Evolutionary conservation across 192 early-diverging fungal species (phyloP).

Genomic region (Umbelopsis ramanniana): DNA sequence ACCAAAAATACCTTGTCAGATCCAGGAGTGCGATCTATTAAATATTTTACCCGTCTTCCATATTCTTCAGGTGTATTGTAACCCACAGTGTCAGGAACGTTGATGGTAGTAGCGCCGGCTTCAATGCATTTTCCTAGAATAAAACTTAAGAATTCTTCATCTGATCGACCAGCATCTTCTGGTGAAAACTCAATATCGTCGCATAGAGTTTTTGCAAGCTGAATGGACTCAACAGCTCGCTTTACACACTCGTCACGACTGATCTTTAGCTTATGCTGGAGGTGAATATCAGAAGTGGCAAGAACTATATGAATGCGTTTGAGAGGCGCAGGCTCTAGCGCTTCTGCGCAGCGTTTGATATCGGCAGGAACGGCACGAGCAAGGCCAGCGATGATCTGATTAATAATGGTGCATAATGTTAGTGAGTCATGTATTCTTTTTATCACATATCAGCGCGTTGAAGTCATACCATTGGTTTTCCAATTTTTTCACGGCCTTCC

Average conservation of each 20-base stretch:
- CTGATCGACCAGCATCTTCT: slow-evolving; percentile 92
- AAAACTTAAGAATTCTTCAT: slow-evolving; percentile 86
- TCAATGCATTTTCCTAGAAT: slow-evolving; percentile 82
- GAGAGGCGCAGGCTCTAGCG: slow-evolving; percentile 81
- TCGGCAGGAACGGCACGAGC: slow-evolving; percentile 85
- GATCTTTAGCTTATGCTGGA: slow-evolving; percentile 94
- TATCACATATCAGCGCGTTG: background rate
- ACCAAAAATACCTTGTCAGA: slow-evolving; percentile 56
- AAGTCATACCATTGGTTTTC: slow-evolving; percentile 77
- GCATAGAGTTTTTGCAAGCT: slow-evolving; percentile 77
- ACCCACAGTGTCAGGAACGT: slow-evolving; percentile 98
- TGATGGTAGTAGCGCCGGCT: slow-evolving; percentile 93
- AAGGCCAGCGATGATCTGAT: slow-evolving; percentile 82
- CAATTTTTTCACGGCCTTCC: slow-evolving; percentile 77
- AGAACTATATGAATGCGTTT: slow-evolving; percentile 95
- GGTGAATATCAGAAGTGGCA: slow-evolving; percentile 96
- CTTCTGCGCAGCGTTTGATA: slow-evolving; percentile 89
- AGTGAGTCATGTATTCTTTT: background rate
- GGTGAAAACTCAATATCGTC: slow-evolving; percentile 93
- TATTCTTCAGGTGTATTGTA: slow-evolving; percentile 93
- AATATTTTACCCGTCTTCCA: slow-evolving; percentile 82
- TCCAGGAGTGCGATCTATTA: slow-evolving; percentile 75
- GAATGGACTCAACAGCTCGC: slow-evolving; percentile 80
- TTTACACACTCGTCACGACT: slow-evolving; percentile 82
- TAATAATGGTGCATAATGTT: background rate